phyloP scores from a whole-genome alignment of 441 rosid species.

The Dalechampia spathulata region DNA sequence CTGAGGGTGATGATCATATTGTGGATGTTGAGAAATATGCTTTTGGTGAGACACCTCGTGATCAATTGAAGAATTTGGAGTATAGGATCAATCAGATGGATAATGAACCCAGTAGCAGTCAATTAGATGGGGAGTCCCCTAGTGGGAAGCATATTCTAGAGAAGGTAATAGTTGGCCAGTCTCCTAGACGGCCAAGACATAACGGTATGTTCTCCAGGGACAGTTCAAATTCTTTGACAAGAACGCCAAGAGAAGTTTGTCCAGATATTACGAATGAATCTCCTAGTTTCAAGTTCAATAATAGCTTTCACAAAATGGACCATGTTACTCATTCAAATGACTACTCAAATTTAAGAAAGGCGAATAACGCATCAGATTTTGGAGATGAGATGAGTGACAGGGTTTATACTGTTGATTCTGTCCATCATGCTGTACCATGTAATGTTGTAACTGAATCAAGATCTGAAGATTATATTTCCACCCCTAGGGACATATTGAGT shows the following conservation, averaged over 20 bases:
- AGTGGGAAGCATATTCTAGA: conserved; percentile 43
- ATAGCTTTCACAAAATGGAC: conserved; percentile 49
- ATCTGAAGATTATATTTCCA: conserved; percentile 38
- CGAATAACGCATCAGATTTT: conserved; percentile 43
- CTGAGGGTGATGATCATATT: conserved; percentile 53
- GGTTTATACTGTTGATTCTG: conserved; percentile 82
- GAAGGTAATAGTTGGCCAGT: conserved; percentile 70
- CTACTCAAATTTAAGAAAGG: conserved; percentile 28
- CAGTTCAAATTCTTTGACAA: conserved; percentile 46
- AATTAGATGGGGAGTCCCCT: conserved; percentile 36
- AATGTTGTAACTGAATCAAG: conserved; percentile 28
- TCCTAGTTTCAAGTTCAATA: conserved; percentile 43
- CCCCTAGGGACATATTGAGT: conserved; percentile 39
- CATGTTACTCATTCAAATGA: conserved; percentile 33
- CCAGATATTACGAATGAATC: conserved; percentile 42
- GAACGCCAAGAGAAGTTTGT: conserved; percentile 32
- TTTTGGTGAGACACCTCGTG: conserved; percentile 52
- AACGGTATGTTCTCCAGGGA: conserved; percentile 47
- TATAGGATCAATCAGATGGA: conserved; percentile 72
- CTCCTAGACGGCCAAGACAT: conserved; percentile 63
- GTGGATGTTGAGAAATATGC: conserved; percentile 74
- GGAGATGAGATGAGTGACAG: conserved; percentile 81
- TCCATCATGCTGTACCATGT: conserved; percentile 40
- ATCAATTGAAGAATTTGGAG: conserved; percentile 64
- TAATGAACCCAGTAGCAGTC: conserved; percentile 46